Conservation (phyloP, 1,284 basidiomycete genomes). For the Gomphus bonarii region DNA sequence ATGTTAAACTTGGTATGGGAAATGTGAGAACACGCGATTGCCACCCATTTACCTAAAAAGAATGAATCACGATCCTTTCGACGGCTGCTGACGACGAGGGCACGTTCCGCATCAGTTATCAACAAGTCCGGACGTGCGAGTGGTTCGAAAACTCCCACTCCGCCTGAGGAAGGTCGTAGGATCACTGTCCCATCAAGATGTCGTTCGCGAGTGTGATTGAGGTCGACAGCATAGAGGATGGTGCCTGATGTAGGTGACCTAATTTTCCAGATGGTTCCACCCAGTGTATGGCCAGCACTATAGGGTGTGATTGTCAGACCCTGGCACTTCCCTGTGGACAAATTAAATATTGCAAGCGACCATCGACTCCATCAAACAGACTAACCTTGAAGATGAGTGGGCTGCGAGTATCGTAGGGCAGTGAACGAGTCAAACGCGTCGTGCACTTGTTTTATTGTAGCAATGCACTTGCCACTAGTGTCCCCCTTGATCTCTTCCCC, state of each 20-base stretch:
- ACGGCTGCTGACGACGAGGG: constrained; percentile 73
- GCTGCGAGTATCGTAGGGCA: constrained; percentile 90
- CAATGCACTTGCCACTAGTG: constrained; percentile 48
- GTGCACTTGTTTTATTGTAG: constrained; percentile 80
- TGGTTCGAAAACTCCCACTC: constrained; percentile 73
- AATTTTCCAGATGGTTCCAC: constrained; percentile 98
- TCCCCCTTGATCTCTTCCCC: constrained; percentile 17
- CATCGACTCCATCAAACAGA: constrained; percentile 4
- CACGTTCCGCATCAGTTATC: constrained; percentile 87
- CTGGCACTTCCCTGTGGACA: constrained; percentile 66
- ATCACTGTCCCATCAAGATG: constrained; percentile 94
- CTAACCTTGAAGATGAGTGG: constrained; percentile 85
- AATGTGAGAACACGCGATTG: background rate
- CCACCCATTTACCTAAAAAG: constrained; percentile 56
- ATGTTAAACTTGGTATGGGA: constrained; percentile 9
- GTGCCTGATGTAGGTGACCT: constrained; percentile 95
- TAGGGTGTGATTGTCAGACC: constrained; percentile 94
- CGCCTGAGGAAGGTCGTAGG: constrained; percentile 49
- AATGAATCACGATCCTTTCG: constrained; percentile 87
- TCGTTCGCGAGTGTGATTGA: constrained; percentile 95
- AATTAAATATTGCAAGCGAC: constrained; percentile 2
- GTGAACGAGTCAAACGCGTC: constrained; percentile 91
- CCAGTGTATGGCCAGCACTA: constrained; percentile 91
- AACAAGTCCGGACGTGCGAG: constrained; percentile 84
- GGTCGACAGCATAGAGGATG: constrained; percentile 88